Evolutionary conservation across 441 rosid species (phyloP).

Genomic region (Gossypium davidsonii): DNA sequence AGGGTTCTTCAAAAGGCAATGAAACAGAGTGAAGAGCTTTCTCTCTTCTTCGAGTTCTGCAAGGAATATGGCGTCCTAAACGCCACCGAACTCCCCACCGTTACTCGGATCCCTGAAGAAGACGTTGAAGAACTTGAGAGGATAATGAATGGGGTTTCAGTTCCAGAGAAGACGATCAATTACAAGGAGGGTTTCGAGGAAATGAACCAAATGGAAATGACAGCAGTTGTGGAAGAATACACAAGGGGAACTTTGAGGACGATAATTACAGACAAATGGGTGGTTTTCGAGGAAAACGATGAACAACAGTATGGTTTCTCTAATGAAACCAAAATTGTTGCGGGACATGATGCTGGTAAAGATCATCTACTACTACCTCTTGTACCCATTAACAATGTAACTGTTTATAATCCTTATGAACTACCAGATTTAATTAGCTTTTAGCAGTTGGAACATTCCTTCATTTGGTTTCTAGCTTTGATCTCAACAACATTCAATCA

Average conservation of each 20-base stretch:
- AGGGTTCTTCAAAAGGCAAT: constrained; percentile 40
- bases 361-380: constrained; percentile 19
- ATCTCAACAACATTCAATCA: background rate
- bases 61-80: constrained; percentile 43
- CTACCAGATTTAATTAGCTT: constrained; percentile 71
- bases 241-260: constrained; percentile 28
- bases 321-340: background rate
- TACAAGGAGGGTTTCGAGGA: background rate
- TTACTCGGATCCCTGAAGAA: constrained; percentile 36
- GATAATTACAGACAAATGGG: constrained; percentile 62
- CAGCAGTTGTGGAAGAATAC: constrained; percentile 18
- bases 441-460: constrained; percentile 17
- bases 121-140: constrained; percentile 47
- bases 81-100: constrained; percentile 38
- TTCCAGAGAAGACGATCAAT: background rate
- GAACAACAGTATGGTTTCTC: background rate
- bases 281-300: constrained; percentile 50
- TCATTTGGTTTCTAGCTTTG: too few species aligned
- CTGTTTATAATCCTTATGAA: constrained; percentile 15
- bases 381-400: background rate
- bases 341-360: constrained; percentile 6
- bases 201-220: constrained; percentile 15
- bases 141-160: constrained; percentile 21
- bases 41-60: constrained; percentile 41
- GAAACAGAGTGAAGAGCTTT: constrained; percentile 47